Base-by-base conservation (phyloP, 1,139 yeast genomes). In the Taphrina populina region DNA sequence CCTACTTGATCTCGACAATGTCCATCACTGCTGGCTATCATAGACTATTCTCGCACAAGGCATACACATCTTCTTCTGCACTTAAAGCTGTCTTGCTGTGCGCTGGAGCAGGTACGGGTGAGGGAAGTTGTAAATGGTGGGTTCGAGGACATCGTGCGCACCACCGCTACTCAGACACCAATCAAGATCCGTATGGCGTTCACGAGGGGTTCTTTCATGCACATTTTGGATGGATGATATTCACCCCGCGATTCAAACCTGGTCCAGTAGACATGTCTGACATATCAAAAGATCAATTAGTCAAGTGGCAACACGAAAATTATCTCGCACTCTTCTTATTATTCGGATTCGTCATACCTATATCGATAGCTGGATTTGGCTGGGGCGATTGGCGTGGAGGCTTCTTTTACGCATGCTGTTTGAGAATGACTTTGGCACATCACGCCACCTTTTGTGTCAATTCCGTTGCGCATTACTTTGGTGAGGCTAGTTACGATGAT, bases 71-170 rank as follows among this genome's bases (percentile, higher is more conserved):
- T 45, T 75, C 77, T 53, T 67, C 76, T 65, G 90, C 95, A 4
- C 78, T 88, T 46, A 78, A 84, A 63, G 62, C 86, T 41, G 77
- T 85, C 65, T 83, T 78, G 66, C 95, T 95, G 43, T 73, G 88
- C 45, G 84, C 84, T 63, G 98, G 98, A 58, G 94, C 95, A 40
- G 95, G 95, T 56, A 87, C 96, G 57, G 88, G 88, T 58, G 95
- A 92, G 73, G 98, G 98, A 63, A 88, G 96, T 47, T 84, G 90
- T 71, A 88, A 92, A 74, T 92, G 98, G 98, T 92, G 98, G 98
- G 83, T 94, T 56, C 96, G 92, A 70, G 84, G 94, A 57, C 98
- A 92, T 75, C 83, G 98, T 76, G 81, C 94, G 62, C 98, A 92
- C 74, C 98, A 92, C 76, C 81, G 98, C 73, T 92, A 84, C 76